Evolutionary conservation across 805 yeast genomes (phyloP).

Genomic region (Candida ponderosae): DNA sequence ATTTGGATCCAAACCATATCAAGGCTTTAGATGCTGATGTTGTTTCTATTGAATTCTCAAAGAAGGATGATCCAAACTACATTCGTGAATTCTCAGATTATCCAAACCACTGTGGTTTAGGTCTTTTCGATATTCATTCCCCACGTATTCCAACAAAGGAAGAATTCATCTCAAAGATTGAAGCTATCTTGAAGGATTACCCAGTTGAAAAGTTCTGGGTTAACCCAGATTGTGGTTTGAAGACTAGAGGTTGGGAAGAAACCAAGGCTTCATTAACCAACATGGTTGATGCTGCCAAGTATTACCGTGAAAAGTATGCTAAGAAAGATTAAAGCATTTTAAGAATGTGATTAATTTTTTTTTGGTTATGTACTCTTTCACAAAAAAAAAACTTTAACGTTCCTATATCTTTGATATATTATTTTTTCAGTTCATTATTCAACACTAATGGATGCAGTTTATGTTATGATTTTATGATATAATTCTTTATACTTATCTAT

Average conservation of each 20-base stretch:
- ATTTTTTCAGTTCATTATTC: slow-evolving; percentile 24
- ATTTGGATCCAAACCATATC: slow-evolving; percentile 98
- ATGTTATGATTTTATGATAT: slow-evolving; percentile 6
- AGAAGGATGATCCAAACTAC: slow-evolving; percentile 98
- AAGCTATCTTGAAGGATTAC: slow-evolving; percentile 91
- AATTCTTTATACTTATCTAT: background rate
- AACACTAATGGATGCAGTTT: slow-evolving; percentile 25
- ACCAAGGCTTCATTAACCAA: slow-evolving; percentile 89
- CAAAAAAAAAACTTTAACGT: no score
- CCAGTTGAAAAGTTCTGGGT: slow-evolving; percentile 99
- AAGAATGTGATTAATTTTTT: slow-evolving; percentile 1
- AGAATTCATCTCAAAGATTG: slow-evolving; percentile 91
- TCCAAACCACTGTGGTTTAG: slow-evolving; percentile 99
- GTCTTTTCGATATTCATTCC: slow-evolving; percentile 98
- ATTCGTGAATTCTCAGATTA: slow-evolving; percentile 95
- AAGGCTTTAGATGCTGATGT: slow-evolving; percentile 99
- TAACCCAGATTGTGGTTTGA: slow-evolving; percentile 99
- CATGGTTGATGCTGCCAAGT: slow-evolving; percentile 99
- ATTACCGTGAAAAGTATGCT: slow-evolving; percentile 63
- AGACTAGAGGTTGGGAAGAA: slow-evolving; percentile 99
- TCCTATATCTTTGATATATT: slow-evolving; percentile 1
- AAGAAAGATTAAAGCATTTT: slow-evolving; percentile 12
- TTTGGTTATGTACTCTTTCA: background rate
- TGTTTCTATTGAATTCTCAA: slow-evolving; percentile 97
- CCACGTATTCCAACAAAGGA: slow-evolving; percentile 98